phyloP scores from a whole-genome alignment of 2,329 filamentous ascomycete species.

The Monosporascus sp. region DNA sequence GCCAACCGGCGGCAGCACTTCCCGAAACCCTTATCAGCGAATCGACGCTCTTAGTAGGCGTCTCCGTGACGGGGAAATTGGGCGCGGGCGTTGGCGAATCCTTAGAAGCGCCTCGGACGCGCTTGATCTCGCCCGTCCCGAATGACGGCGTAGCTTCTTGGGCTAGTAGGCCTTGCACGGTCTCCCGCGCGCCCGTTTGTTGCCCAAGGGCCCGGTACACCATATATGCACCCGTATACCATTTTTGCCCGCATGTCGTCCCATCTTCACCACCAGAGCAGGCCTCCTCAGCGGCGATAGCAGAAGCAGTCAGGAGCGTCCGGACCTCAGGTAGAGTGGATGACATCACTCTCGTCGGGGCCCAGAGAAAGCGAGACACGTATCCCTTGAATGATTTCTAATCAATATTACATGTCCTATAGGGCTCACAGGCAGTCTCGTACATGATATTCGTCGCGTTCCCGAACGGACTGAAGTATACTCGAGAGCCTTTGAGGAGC shows the following conservation, averaged over 20 bases:
- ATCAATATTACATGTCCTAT: slow-evolving; percentile 53
- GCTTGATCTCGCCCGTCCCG: slow-evolving; percentile 41
- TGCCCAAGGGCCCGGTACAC: slow-evolving; percentile 51
- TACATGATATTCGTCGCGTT: slow-evolving; percentile 57
- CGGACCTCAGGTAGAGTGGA: slow-evolving; percentile 44
- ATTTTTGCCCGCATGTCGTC: slow-evolving; percentile 55
- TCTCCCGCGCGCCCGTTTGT: slow-evolving; percentile 61
- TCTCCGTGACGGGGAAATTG: slow-evolving; percentile 2
- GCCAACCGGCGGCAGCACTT: not conserved
- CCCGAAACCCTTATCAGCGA: not conserved
- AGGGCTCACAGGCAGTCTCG: slow-evolving; percentile 60
- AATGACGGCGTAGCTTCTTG: slow-evolving; percentile 39
- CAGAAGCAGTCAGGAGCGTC: slow-evolving; percentile 44
- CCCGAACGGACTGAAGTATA: slow-evolving; percentile 44
- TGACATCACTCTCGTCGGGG: slow-evolving; percentile 51
- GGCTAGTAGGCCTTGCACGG: slow-evolving; percentile 54
- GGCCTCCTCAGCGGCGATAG: slow-evolving; percentile 48
- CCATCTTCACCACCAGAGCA: slow-evolving; percentile 52
- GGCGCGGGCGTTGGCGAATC: slow-evolving; percentile 1
- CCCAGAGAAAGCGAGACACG: slow-evolving; percentile 59
- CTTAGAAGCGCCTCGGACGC: slow-evolving; percentile 23
- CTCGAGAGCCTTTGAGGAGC: slow-evolving; percentile 44
- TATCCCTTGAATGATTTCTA: slow-evolving; percentile 66
- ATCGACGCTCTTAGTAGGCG: not conserved
- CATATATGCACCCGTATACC: slow-evolving; percentile 55